These are phyloP conservation scores for Vitis labrusca DNA, from an alignment of 164 flowering plant genomes.

Conservation along the genomic window DNA sequence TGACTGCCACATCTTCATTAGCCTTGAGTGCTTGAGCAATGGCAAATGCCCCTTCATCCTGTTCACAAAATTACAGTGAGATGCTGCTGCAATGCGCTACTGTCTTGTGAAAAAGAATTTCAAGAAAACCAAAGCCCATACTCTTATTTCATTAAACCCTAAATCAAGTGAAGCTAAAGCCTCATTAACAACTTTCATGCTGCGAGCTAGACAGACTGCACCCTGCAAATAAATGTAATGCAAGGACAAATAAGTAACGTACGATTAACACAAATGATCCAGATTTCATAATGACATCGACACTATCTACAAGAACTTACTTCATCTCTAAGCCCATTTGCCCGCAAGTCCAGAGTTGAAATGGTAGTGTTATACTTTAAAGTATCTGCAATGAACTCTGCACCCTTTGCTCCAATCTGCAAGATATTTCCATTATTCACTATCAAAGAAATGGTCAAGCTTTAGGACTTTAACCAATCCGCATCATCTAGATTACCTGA, in stretches of 20 bases:
- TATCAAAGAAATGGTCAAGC: background rate
- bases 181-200: conserved; percentile 96
- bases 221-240: conserved; percentile 53
- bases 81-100: background rate
- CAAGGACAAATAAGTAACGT: background rate
- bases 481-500: conserved; percentile 51
- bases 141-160: conserved; percentile 95
- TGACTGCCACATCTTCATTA: conserved; percentile 79
- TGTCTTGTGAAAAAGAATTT: background rate
- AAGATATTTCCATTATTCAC: conserved; percentile 11
- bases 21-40: conserved; percentile 96
- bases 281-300: background rate
- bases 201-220: conserved; percentile 71
- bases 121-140: conserved; percentile 22
- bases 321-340: conserved; percentile 89
- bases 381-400: conserved; percentile 80
- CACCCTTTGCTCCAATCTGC: conserved; percentile 93
- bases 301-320: conserved; percentile 37
- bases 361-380: conserved; percentile 85
- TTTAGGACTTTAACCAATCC: background rate
- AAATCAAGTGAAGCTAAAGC: conserved; percentile 80
- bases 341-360: conserved; percentile 79
- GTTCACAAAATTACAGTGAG: conserved; percentile 13
- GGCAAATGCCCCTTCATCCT: conserved; percentile 96
- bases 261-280: background rate